Evolutionary conservation across 208 protist genomes (phyloP), one percentile per base, ranked within the genome.

Genomic region (Crithidia thermophila): DNA sequence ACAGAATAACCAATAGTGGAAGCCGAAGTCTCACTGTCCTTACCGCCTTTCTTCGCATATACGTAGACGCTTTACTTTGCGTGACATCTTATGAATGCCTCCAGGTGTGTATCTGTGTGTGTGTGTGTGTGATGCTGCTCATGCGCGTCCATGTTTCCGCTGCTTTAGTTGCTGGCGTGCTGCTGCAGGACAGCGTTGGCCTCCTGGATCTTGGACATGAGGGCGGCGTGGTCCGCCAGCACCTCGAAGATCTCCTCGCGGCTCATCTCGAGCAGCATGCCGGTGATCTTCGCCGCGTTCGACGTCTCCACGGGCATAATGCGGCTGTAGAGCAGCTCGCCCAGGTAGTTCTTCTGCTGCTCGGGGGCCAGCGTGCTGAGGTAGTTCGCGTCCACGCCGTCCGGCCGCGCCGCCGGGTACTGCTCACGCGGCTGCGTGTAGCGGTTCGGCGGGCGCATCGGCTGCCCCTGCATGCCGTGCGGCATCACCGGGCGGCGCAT

Each of bases 191-290:
- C 87, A 1, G 55, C 18, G 31, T 87, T 57, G 4, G 87, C 87
- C 67, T 93, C 87, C 30, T 81, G 66, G 42, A 93, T 77, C 70
- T 93, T 93, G 33, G 65, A 43, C 16, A 56, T 31, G n/a, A 93
- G 74, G 4, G 86, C 67, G 36, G 45, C 67, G 39, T 61, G 50
- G 57, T 77, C 49, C 8, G 76, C 51, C 25, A 93, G 68, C 9
- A 93, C 62, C 34, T 87, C 81, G 13, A 93, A 73, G n/a, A 86
- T 89, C 76, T 93, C 87, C 21, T 70, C 40, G 34, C 69, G 78
- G 46, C 88, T 84, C 83, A 93, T 88, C 72, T 93, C 87, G 10
- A 93, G 75, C 31, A 90, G 80, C 84, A 89, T 89, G 20, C 84
- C 87, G 28, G 87, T 93, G 61, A 93, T 91, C 66, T 93, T 93